These are phyloP conservation scores for Aureobasidium sp. DNA, from an alignment of 2,329 filamentous ascomycete species.

Conservation along the genomic window DNA sequence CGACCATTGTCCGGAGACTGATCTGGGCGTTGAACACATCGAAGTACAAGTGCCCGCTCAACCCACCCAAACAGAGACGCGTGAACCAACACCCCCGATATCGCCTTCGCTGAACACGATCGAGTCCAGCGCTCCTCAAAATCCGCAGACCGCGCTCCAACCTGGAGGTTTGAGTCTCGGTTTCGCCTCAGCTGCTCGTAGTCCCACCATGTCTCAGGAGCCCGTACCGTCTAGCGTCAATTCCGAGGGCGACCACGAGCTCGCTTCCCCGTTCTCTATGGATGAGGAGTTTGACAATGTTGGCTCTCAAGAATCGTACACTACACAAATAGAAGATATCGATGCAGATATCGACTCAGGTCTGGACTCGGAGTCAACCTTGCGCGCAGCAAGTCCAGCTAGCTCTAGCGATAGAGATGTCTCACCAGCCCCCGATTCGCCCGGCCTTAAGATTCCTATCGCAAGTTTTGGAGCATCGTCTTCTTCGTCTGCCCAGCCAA, in stretches of 20 bases:
- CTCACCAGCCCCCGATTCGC: not conserved
- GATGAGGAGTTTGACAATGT: constrained; percentile 9
- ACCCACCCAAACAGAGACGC: not conserved
- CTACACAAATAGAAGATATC: constrained; percentile 11
- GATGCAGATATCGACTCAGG: constrained; percentile 12
- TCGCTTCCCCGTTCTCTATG: constrained; percentile 13
- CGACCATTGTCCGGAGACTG: not conserved
- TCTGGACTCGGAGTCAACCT: constrained; percentile 7
- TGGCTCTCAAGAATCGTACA: not conserved
- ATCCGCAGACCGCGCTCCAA: not conserved
- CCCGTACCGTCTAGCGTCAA: not conserved
- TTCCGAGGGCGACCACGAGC: not conserved
- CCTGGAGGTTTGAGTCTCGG: constrained; percentile 6
- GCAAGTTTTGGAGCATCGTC: constrained; percentile 20
- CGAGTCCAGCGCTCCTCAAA: not conserved
- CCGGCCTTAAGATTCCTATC: constrained; percentile 16
- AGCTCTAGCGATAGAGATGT: not conserved
- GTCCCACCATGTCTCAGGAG: not conserved
- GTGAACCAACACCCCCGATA: not conserved
- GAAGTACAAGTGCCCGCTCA: not conserved
- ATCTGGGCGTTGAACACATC: not conserved
- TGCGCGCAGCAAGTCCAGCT: constrained; percentile 2
- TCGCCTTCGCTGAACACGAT: not conserved
- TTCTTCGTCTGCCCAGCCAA: constrained; percentile 23
- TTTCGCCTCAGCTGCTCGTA: not conserved